phyloP scores from a whole-genome alignment of 2,329 filamentous ascomycete genomes.

The Xylariaceae sp. region DNA sequence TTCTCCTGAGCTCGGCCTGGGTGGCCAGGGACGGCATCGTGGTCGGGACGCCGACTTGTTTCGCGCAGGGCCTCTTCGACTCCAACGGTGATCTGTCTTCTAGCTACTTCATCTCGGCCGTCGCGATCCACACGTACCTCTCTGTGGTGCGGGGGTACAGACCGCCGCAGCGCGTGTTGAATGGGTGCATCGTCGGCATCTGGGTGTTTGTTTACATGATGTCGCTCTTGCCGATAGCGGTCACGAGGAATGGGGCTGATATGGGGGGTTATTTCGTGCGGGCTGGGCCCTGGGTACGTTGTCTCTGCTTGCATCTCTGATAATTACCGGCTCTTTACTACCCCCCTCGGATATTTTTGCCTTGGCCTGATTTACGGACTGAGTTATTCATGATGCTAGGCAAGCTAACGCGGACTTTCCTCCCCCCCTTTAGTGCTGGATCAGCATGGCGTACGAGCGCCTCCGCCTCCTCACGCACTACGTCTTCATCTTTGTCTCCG shows the following conservation, averaged over 20 bases:
- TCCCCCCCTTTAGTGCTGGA: conserved; percentile 56
- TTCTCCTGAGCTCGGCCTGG: conserved; percentile 59
- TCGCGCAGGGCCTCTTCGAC: conserved; percentile 62
- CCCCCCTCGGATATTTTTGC: background rate
- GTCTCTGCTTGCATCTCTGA: background rate
- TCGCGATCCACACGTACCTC: conserved; percentile 64
- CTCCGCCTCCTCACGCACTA: conserved; percentile 59
- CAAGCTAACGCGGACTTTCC: too few species aligned
- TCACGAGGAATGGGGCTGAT: conserved; percentile 37
- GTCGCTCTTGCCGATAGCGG: conserved; percentile 45
- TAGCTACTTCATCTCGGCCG: conserved; percentile 62
- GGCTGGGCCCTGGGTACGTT: conserved; percentile 56
- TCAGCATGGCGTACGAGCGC: conserved; percentile 45
- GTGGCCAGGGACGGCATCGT: conserved; percentile 49
- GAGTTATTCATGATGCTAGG: too few species aligned
- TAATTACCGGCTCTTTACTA: too few species aligned
- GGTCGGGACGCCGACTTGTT: conserved; percentile 52
- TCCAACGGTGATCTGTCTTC: conserved; percentile 63
- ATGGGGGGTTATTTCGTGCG: conserved; percentile 54
- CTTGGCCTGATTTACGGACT: too few species aligned
- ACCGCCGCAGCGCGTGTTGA: conserved; percentile 46
- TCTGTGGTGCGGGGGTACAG: conserved; percentile 54
- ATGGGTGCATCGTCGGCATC: conserved; percentile 38
- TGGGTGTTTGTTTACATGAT: conserved; percentile 60
- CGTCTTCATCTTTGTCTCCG: conserved; percentile 52